Percentiles rank a stretch among this genome's conserved stretches.
These are phyloP conservation scores for Powellomyces hirtus DNA, from an alignment of 192 early-diverging fungal species.

Conservation along the genomic window DNA sequence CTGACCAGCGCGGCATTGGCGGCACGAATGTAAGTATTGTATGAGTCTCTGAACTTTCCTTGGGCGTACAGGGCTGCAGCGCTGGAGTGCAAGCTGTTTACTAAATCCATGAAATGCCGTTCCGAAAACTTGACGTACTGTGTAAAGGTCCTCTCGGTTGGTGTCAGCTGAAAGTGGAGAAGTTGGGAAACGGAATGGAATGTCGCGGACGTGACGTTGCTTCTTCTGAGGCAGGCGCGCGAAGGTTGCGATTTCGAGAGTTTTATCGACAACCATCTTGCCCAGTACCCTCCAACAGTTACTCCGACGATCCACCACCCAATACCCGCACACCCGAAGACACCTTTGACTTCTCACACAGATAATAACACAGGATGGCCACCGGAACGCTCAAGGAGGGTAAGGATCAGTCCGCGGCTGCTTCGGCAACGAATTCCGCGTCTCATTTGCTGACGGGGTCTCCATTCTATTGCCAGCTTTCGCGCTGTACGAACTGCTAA, in stretches of 20 bases:
- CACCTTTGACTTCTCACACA: too few species aligned
- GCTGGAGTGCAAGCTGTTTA: not conserved
- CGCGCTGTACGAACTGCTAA: constrained; percentile 42
- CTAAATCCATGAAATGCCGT: constrained; percentile 7
- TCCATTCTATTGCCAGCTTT: constrained; percentile 7
- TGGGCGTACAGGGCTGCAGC: not conserved
- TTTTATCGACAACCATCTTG: too few species aligned
- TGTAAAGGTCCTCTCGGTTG: too few species aligned
- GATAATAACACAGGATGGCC: not conserved
- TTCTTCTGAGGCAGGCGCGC: too few species aligned
- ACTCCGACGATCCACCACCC: too few species aligned
- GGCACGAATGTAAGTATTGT: constrained; percentile 10
- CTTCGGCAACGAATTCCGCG: not conserved
- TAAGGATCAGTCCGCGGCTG: not conserved
- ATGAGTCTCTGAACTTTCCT: not conserved
- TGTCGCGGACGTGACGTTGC: too few species aligned
- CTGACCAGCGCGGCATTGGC: constrained; percentile 13
- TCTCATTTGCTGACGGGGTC: not conserved
- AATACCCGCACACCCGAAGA: too few species aligned
- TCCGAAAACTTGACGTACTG: too few species aligned
- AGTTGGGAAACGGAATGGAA: too few species aligned
- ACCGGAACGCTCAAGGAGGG: constrained; percentile 13
- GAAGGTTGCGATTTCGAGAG: too few species aligned
- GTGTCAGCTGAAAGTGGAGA: too few species aligned
- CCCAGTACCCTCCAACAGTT: too few species aligned